Conservation (phyloP, 129 eudicot genomes). For the Sambucus nigra region DNA sequence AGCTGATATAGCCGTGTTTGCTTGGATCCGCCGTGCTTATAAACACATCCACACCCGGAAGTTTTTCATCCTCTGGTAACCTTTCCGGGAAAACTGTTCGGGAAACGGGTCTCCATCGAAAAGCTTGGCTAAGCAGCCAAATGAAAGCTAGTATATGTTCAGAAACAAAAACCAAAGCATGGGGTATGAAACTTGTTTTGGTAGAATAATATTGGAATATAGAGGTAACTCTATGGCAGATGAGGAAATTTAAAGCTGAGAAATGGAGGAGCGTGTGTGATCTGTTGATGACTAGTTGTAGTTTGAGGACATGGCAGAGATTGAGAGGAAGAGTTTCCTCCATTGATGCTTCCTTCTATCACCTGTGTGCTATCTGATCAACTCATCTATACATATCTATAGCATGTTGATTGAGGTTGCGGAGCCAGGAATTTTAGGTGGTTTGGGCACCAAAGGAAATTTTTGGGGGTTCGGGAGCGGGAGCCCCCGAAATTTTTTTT, state of each 20-base stretch:
- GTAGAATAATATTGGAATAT: neutral
- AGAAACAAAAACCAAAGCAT: slow-evolving; percentile 16
- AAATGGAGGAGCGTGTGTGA: slow-evolving; percentile 22
- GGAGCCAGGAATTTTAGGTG: no score
- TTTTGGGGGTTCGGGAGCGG: no score
- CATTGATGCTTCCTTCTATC: neutral
- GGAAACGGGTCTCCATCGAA: slow-evolving; percentile 28
- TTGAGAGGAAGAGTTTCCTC: slow-evolving; percentile 20
- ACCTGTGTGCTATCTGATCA: no score
- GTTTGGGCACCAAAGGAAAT: no score
- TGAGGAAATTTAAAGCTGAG: slow-evolving; percentile 18
- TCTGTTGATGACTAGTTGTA: slow-evolving; percentile 23
- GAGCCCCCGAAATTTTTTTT: no score
- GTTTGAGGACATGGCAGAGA: slow-evolving; percentile 16
- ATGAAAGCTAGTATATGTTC: slow-evolving; percentile 24
- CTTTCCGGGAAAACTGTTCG: slow-evolving; percentile 34
- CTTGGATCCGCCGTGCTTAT: slow-evolving; percentile 50
- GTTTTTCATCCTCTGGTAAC: slow-evolving; percentile 24
- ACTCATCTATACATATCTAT: no score
- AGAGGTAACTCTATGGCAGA: slow-evolving; percentile 28
- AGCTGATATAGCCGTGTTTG: slow-evolving; percentile 50
- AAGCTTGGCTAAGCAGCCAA: slow-evolving; percentile 34
- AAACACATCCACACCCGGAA: slow-evolving; percentile 44
- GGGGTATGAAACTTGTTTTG: slow-evolving; percentile 11
- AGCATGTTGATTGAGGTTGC: no score